A percentile compares a stretch with the other conserved stretches of the same genome.
Conservation (phyloP, 2,329 filamentous ascomycete species). For the Pseudocercospora musae region DNA sequence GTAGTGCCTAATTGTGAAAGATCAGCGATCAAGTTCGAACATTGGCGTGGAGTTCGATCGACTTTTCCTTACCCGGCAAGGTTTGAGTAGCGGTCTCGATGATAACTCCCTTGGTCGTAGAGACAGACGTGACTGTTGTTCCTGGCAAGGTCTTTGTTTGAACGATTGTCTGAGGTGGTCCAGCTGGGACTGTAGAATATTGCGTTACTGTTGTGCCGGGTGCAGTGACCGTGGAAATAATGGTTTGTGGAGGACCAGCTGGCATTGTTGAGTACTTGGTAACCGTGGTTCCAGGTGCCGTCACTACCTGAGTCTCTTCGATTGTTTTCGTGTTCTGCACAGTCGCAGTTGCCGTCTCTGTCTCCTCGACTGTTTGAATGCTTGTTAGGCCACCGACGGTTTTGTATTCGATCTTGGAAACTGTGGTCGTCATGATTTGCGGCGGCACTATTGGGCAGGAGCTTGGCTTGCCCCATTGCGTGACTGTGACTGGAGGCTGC, state of each 20-base stretch:
- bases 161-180: constrained; percentile 4
- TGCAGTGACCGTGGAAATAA: neutral
- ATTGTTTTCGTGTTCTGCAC: constrained; percentile 4
- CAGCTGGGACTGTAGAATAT: constrained; percentile 1
- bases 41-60: neutral
- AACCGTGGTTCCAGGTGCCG: neutral
- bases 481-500: neutral
- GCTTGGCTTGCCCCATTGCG: constrained; percentile 1
- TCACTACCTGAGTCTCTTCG: neutral
- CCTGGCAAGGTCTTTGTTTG: neutral
- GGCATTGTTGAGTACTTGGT: neutral
- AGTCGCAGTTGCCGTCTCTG: neutral
- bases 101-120: neutral
- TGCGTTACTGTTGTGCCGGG: neutral
- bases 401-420: neutral
- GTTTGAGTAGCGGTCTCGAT: neutral
- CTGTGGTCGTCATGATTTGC: neutral
- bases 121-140: constrained; percentile 3
- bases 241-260: constrained; percentile 1
- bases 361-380: constrained; percentile 7
- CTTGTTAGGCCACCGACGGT: constrained; percentile 6
- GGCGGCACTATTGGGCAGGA: neutral
- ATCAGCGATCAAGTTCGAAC: neutral
- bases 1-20: neutral
- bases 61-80: neutral